Evolutionary conservation across 805 yeast genomes (phyloP), one percentile per base, ranked within the genome.

Genomic region (Kodamaea jinghongensis): DNA sequence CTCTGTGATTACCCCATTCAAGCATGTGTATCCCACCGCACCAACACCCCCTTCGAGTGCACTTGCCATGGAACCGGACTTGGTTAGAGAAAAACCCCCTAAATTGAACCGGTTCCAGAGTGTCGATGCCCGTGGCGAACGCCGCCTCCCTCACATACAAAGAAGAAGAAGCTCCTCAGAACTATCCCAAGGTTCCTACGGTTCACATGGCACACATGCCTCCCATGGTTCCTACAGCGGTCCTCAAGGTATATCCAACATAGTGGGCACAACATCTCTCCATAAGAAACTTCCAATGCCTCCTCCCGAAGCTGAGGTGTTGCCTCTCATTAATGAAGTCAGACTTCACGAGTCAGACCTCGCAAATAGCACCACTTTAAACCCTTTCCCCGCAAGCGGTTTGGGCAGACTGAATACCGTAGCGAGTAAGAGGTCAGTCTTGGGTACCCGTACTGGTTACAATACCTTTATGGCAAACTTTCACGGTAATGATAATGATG

Each of bases 391-490:
- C 12, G 31, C 12, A 6, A 14, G 14, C 11, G 31, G 33, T 15
- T 20, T 28, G 28, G 45, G 34, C 12, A 51, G 73, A 33, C 59
- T 50, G 53, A 52, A 52, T 34, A 65, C 65, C 10, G 49, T 54
- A 9, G 45, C 46, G 46, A 64, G 70, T 38, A 62, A 63, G 42
- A 52, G 56, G 38, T 58, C 67, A 2, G 65, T 69, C 11, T 53
- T 69, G 36, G 69, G 71, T 3, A 69, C 74, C 2, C 50, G 70
- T 16, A 62, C 60, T 14, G 64, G 65, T 42, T 68, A 69, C 51
- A 50, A 57, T 34, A 60, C 54, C 45, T 68, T 69, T 40, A 36
- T 68, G 40, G 68, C 67, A 28, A 62, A 60, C 41, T 68, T 39
- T 12, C 31, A 27, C 6, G 42, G 43, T 8, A 31, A 34, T 15